Evolutionary conservation across 768 basidiomycete genomes (phyloP).

Genomic region (Auricularia sp.): DNA sequence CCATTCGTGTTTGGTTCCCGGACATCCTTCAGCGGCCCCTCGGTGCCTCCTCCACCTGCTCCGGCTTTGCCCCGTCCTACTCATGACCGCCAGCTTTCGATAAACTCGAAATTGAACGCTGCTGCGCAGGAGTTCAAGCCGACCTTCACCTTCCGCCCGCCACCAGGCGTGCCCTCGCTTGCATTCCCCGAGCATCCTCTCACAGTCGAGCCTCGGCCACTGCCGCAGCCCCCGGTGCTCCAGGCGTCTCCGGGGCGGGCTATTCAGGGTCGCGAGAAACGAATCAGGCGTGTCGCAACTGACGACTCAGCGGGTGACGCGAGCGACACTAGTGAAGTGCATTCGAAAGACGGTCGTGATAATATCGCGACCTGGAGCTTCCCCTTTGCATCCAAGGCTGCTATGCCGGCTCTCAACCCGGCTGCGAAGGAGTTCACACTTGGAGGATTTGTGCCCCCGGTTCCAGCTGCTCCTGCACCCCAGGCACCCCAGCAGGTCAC

Average conservation of each 20-base stretch:
- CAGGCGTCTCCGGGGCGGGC: constrained; percentile 23
- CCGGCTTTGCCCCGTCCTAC: constrained; percentile 23
- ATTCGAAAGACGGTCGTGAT: constrained; percentile 32
- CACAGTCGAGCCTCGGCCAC: constrained; percentile 25
- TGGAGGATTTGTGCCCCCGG: constrained; percentile 39
- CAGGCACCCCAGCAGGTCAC: background rate
- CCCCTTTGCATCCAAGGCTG: constrained; percentile 27
- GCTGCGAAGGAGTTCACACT: constrained; percentile 56
- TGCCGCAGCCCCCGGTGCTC: constrained; percentile 27
- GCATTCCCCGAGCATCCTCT: constrained; percentile 20
- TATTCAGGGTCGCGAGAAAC: constrained; percentile 71
- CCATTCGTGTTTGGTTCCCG: constrained; percentile 68
- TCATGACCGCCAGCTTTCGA: constrained; percentile 33
- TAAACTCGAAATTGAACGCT: constrained; percentile 66
- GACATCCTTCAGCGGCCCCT: constrained; percentile 25
- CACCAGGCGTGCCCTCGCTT: constrained; percentile 54
- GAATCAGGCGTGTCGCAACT: constrained; percentile 41
- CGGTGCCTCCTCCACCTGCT: constrained; percentile 11
- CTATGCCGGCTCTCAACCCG: constrained; percentile 25
- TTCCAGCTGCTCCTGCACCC: constrained; percentile 9
- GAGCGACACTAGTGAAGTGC: constrained; percentile 14
- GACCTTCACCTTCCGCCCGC: constrained; percentile 66
- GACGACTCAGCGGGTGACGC: constrained; percentile 22
- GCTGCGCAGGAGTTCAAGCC: constrained; percentile 79
- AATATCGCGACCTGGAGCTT: constrained; percentile 67